phyloP scores from a whole-genome alignment of 2,329 filamentous ascomycete species.

The Fusarium nanum region DNA sequence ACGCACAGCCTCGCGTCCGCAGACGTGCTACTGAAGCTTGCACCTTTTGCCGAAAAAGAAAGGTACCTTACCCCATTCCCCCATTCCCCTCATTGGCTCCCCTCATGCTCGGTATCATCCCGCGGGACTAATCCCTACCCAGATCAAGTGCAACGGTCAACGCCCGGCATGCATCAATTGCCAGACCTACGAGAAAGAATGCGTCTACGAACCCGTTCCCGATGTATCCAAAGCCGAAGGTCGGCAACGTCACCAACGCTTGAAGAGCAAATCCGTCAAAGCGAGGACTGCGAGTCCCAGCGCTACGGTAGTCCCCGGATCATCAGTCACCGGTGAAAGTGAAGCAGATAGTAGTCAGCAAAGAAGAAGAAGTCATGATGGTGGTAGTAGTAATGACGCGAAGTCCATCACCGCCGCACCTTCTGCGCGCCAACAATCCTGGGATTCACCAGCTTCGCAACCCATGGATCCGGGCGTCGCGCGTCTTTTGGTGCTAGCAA shows the following conservation, averaged over 20 bases:
- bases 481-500: slow-evolving; percentile 54
- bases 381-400: not conserved
- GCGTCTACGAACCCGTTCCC: slow-evolving; percentile 46
- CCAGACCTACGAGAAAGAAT: slow-evolving; percentile 29
- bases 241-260: slow-evolving; percentile 35
- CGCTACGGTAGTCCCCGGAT: not conserved
- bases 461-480: slow-evolving; percentile 45
- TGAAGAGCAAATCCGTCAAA: slow-evolving; percentile 15
- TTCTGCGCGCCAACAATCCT: slow-evolving; percentile 2
- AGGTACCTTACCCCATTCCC: slow-evolving; percentile 25
- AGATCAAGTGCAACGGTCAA: slow-evolving; percentile 61
- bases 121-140: slow-evolving; percentile 5
- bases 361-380: slow-evolving; percentile 11
- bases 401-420: not conserved
- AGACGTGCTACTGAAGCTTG: slow-evolving; percentile 48
- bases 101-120: slow-evolving; percentile 3
- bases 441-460: slow-evolving; percentile 7
- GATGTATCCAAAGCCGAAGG: slow-evolving; percentile 23
- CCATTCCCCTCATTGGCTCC: not conserved
- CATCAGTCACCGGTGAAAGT: not conserved
- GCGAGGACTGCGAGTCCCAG: not conserved
- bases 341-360: slow-evolving; percentile 6
- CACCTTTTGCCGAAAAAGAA: slow-evolving; percentile 48
- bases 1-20: slow-evolving; percentile 33
- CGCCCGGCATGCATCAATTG: slow-evolving; percentile 35